A percentile compares a stretch with the other conserved stretches of the same genome.
Evolutionary conservation across 768 basidiomycete genomes (phyloP).

Genomic region (Porpolomopsis calyptriformis): DNA sequence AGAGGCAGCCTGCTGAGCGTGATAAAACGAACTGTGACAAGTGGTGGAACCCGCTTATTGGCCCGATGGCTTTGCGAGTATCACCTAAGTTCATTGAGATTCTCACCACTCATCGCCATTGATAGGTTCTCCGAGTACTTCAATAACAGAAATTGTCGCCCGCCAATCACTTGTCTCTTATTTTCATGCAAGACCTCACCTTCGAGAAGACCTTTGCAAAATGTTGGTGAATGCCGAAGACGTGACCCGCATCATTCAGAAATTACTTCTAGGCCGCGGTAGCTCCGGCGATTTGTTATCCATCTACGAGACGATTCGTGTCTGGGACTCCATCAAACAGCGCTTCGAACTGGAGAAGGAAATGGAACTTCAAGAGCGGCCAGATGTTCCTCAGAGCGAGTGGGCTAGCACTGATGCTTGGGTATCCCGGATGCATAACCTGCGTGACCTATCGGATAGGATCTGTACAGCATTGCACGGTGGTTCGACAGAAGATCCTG

Average conservation of each 20-base stretch:
- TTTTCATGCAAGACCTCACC: constrained; percentile 49
- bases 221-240: constrained; percentile 55
- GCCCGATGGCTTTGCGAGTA: constrained; percentile 66
- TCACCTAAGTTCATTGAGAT: constrained; percentile 24
- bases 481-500: not conserved
- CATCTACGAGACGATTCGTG: constrained; percentile 49
- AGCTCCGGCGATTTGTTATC: constrained; percentile 53
- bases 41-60: constrained; percentile 65
- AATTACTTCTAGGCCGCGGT: constrained; percentile 60
- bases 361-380: constrained; percentile 34
- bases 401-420: constrained; percentile 51
- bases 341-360: constrained; percentile 46
- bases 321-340: constrained; percentile 44
- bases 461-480: not conserved
- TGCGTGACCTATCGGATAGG: constrained; percentile 36
- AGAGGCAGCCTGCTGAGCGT: constrained; percentile 67
- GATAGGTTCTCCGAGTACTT: constrained; percentile 78
- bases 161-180: constrained; percentile 72
- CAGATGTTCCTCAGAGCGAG: constrained; percentile 22
- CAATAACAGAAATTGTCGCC: constrained; percentile 55
- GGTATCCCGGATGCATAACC: constrained; percentile 39
- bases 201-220: constrained; percentile 52
- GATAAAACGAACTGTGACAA: constrained; percentile 69
- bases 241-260: constrained; percentile 64
- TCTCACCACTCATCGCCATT: constrained; percentile 7